phyloP scores from a whole-genome alignment of 2,329 filamentous ascomycete genomes.

The Fusarium sp. region DNA sequence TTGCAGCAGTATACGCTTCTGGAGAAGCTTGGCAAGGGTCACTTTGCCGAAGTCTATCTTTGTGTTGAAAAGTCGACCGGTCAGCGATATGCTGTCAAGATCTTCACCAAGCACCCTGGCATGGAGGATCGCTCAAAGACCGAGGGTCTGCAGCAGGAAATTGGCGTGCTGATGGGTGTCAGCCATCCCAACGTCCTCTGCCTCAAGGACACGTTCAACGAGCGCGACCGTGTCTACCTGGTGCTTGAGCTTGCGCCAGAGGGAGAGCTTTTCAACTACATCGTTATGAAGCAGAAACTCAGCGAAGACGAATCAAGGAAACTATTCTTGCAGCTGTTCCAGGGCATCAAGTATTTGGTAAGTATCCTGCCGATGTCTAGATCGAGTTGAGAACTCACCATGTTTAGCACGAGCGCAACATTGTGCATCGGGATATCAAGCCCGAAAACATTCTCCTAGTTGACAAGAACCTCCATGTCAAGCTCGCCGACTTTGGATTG shows the following conservation, averaged over 20 bases:
- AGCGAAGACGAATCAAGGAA: slow-evolving; percentile 86
- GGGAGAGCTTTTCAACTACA: slow-evolving; percentile 96
- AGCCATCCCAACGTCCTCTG: slow-evolving; percentile 94
- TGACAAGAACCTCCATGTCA: slow-evolving; percentile 86
- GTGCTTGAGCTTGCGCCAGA: slow-evolving; percentile 91
- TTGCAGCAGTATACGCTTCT: slow-evolving; percentile 86
- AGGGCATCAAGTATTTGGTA: slow-evolving; percentile 95
- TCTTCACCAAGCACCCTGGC: slow-evolving; percentile 88
- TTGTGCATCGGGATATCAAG: slow-evolving; percentile 98
- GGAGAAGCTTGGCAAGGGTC: slow-evolving; percentile 90
- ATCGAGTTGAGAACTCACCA: slow-evolving; percentile 6
- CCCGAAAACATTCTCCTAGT: slow-evolving; percentile 94
- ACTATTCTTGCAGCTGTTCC: slow-evolving; percentile 90
- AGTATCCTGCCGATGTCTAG: slow-evolving; percentile 47
- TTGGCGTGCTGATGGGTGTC: slow-evolving; percentile 96
- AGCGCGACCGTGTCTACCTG: slow-evolving; percentile 89
- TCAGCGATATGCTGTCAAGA: slow-evolving; percentile 89
- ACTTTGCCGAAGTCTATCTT: slow-evolving; percentile 93
- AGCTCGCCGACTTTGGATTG: slow-evolving; percentile 95
- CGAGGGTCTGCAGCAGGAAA: slow-evolving; percentile 92
- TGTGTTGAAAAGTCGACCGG: slow-evolving; percentile 89
- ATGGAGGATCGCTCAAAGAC: slow-evolving; percentile 85
- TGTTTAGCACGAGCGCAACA: slow-evolving; percentile 89
- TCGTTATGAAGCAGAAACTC: slow-evolving; percentile 90
- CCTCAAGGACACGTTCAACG: slow-evolving; percentile 94